Evolutionary conservation across 805 yeast species (phyloP).

Genomic region (Candida sonorensis): DNA sequence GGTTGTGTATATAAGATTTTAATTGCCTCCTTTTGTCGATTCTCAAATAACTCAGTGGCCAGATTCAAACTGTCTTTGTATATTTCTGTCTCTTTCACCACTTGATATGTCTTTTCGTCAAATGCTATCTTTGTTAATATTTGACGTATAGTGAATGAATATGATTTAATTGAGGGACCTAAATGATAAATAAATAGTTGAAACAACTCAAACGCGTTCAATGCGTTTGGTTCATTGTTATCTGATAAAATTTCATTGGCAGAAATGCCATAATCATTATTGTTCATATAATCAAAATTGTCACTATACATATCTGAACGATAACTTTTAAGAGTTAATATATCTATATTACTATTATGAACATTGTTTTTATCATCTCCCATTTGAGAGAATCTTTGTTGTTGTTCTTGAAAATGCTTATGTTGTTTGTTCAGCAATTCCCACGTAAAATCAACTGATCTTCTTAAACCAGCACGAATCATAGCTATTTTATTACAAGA

Average conservation of each 20-base stretch:
- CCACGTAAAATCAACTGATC: conserved; percentile 65
- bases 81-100: conserved; percentile 33
- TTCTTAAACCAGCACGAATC: conserved; percentile 59
- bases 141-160: conserved; percentile 54
- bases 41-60: conserved; percentile 50
- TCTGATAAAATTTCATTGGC: no score
- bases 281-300: no score
- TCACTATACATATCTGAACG: conserved; percentile 1
- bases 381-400: no score
- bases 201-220: conserved; percentile 41
- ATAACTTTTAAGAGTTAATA: conserved; percentile 10
- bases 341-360: no score
- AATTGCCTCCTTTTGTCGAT: conserved; percentile 52
- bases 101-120: conserved; percentile 29
- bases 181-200: conserved; percentile 59
- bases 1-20: conserved; percentile 50
- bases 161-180: conserved; percentile 68
- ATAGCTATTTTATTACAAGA: conserved; percentile 46
- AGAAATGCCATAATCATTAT: background rate
- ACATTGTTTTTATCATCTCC: no score
- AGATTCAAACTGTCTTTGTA: conserved; percentile 39
- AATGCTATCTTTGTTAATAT: conserved; percentile 57
- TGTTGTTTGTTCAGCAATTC: conserved; percentile 41
- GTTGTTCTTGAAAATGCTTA: no score
- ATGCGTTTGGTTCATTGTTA: conserved; percentile 20